Percentiles rank a stretch among this genome's conserved stretches.
These are phyloP conservation scores for Penicillium capsulatum DNA, from an alignment of 2,329 filamentous ascomycete species.

Conservation along the genomic window DNA sequence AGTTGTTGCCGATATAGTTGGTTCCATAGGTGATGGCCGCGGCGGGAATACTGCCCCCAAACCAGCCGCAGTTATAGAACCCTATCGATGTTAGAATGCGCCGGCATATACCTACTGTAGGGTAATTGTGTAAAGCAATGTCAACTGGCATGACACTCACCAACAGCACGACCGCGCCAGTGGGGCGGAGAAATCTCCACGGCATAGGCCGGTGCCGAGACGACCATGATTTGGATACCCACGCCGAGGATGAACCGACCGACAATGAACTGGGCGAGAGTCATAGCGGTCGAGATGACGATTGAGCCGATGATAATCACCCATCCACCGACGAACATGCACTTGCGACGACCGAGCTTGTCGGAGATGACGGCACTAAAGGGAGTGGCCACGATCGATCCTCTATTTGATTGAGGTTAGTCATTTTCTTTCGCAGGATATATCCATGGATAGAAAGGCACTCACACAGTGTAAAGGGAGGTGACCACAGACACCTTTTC, in stretches of 20 bases:
- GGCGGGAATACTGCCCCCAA: conserved; percentile 50
- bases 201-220: conserved; percentile 48
- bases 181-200: conserved; percentile 50
- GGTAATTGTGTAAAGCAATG: too few species aligned
- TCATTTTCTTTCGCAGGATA: not conserved
- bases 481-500: conserved; percentile 39
- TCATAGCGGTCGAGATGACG: conserved; percentile 39
- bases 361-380: conserved; percentile 47
- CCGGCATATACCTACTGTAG: too few species aligned
- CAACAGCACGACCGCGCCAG: conserved; percentile 49
- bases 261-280: conserved; percentile 42
- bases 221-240: conserved; percentile 49
- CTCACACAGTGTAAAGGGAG: conserved; percentile 50
- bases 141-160: conserved; percentile 22
- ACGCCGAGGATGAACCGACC: conserved; percentile 48
- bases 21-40: conserved; percentile 49
- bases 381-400: conserved; percentile 34
- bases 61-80: conserved; percentile 54
- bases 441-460: conserved; percentile 6
- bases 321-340: conserved; percentile 45
- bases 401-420: conserved; percentile 28
- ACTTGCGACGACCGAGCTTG: conserved; percentile 43
- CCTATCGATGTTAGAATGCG: conserved; percentile 17
- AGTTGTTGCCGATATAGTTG: conserved; percentile 45
- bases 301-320: conserved; percentile 47